A percentile compares a stretch with the other conserved stretches of the same genome.
phyloP scores from a whole-genome alignment of 139 green algal species.

The Tetradesmus lagerheimii region DNA sequence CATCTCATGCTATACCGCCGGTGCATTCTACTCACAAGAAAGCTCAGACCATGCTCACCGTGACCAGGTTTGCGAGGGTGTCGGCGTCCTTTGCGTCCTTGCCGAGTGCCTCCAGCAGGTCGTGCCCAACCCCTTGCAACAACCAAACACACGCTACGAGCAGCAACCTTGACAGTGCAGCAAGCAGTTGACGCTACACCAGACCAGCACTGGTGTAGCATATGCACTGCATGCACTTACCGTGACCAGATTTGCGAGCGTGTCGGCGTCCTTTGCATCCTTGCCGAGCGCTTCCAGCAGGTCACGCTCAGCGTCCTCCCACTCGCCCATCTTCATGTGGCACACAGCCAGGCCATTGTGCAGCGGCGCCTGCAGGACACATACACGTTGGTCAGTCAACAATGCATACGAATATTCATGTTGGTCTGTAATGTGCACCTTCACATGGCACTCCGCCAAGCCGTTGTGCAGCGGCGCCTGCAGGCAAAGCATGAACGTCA shows the following conservation, averaged over 20 bases:
- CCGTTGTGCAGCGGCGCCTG: constrained; percentile 83
- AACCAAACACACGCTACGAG: neutral
- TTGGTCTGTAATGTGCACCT: too few relatives aligned
- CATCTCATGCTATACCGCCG: too few relatives aligned
- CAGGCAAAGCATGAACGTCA: too few relatives aligned
- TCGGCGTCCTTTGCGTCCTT: constrained; percentile 95
- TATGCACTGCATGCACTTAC: too few relatives aligned
- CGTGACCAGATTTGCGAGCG: constrained; percentile 93
- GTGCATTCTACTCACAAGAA: too few relatives aligned
- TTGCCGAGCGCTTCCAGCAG: constrained; percentile 86
- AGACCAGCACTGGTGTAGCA: too few relatives aligned
- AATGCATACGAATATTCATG: too few relatives aligned
- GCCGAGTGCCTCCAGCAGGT: constrained; percentile 82
- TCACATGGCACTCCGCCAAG: constrained; percentile 91
- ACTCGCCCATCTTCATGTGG: constrained; percentile 93
- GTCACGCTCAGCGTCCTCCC: constrained; percentile 80
- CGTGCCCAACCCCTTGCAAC: constrained; percentile 60
- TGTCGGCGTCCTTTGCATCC: constrained; percentile 94
- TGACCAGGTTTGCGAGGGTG: constrained; percentile 70
- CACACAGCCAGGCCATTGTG: constrained; percentile 90
- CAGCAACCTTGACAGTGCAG: too few relatives aligned
- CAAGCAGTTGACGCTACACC: too few relatives aligned
- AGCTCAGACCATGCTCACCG: neutral
- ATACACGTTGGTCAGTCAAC: too few relatives aligned
- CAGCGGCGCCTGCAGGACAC: constrained; percentile 57